These are phyloP conservation scores for Trichoderma semiorbis DNA, from an alignment of 2,329 filamentous ascomycete species.

Conservation along the genomic window DNA sequence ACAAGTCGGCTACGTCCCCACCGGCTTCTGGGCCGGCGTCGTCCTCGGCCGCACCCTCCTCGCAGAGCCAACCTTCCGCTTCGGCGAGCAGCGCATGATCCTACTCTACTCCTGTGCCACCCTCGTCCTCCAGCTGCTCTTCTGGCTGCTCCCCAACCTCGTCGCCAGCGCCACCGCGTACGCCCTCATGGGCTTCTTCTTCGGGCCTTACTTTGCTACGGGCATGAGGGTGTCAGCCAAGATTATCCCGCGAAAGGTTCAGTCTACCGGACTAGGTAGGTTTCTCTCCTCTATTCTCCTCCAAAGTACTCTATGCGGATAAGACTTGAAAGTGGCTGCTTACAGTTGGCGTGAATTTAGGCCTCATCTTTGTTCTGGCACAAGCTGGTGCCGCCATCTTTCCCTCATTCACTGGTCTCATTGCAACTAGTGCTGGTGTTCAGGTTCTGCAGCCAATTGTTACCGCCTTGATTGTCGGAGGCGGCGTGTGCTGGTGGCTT, in stretches of 20 bases:
- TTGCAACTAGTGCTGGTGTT: conserved; percentile 57
- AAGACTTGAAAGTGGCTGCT: conserved; percentile 30
- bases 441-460: conserved; percentile 38
- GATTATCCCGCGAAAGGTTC: conserved; percentile 55
- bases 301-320: neutral
- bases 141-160: conserved; percentile 79
- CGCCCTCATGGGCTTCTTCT: conserved; percentile 70
- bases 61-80: conserved; percentile 64
- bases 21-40: conserved; percentile 78
- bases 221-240: conserved; percentile 71
- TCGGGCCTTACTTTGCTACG: conserved; percentile 75
- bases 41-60: conserved; percentile 67
- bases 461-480: conserved; percentile 1
- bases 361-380: conserved; percentile 75
- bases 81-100: conserved; percentile 68
- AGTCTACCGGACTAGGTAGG: conserved; percentile 71
- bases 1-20: conserved; percentile 63
- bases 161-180: conserved; percentile 71
- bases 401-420: conserved; percentile 64
- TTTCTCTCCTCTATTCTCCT: neutral
- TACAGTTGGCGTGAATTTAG: conserved; percentile 52
- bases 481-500: conserved; percentile 18
- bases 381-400: conserved; percentile 68
- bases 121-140: conserved; percentile 65
- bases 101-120: conserved; percentile 60